Evolutionary conservation across 768 basidiomycete genomes (phyloP).

Genomic region (Pleurotus citrinopileatus): DNA sequence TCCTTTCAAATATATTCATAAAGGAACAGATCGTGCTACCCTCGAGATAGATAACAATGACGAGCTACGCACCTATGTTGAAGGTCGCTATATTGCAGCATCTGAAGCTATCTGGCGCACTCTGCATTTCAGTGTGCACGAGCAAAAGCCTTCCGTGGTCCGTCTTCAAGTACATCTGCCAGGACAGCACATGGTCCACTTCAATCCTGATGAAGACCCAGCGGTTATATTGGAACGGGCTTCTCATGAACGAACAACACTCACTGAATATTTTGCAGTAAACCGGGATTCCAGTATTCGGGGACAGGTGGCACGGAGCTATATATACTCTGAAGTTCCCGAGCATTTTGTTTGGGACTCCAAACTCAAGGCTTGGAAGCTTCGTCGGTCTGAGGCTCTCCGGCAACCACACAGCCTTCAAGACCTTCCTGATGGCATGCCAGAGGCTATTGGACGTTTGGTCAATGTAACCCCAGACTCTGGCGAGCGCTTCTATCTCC

Average conservation of each 20-base stretch:
- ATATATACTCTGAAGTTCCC: conserved; percentile 33
- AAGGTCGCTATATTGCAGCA: conserved; percentile 33
- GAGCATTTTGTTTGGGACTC: conserved; percentile 23
- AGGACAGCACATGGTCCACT: conserved; percentile 21
- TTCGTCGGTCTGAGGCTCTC: conserved; percentile 6
- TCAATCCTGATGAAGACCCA: conserved; percentile 20
- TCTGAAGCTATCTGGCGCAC: conserved; percentile 28
- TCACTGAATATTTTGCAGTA: conserved; percentile 30
- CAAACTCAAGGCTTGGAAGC: too few species aligned
- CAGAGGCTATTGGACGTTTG: conserved; percentile 25
- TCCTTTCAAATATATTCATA: conserved; percentile 47
- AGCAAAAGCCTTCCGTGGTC: conserved; percentile 26
- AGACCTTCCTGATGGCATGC: background rate
- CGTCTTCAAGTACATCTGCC: conserved; percentile 31
- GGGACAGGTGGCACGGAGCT: conserved; percentile 12
- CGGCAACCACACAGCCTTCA: conserved; percentile 16
- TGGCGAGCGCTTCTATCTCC: conserved; percentile 37
- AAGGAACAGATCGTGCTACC: conserved; percentile 40
- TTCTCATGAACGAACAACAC: conserved; percentile 15
- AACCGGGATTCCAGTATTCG: conserved; percentile 16
- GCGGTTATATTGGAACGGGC: conserved; percentile 15
- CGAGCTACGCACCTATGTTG: conserved; percentile 33
- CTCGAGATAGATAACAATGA: conserved; percentile 26
- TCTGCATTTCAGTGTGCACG: conserved; percentile 29
- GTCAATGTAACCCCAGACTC: conserved; percentile 23